Evolutionary conservation across 345 rosid species (phyloP).

Genomic region (Bruguiera gymnorhiza): DNA sequence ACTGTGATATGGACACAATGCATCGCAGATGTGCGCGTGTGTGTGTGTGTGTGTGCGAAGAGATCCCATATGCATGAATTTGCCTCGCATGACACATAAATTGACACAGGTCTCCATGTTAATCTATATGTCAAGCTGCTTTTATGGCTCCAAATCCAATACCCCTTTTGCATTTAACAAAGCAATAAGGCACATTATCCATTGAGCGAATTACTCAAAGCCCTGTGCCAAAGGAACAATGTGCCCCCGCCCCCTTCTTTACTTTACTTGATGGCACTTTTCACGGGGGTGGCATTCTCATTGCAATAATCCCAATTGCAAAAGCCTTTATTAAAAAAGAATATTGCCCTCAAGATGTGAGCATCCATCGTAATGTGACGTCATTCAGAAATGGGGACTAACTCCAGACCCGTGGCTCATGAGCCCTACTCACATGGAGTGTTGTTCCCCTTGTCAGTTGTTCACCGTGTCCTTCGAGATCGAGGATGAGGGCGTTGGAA

Average conservation of each 20-base stretch:
- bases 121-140: not conserved
- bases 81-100: no score
- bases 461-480: not conserved
- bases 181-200: slow-evolving; percentile 11
- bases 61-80: no score
- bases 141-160: slow-evolving; percentile 22
- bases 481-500: not conserved
- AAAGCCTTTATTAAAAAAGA: not conserved
- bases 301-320: not conserved
- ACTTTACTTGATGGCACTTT: slow-evolving; percentile 1
- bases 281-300: not conserved
- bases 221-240: slow-evolving; percentile 16
- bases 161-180: not conserved
- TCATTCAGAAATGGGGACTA: not conserved
- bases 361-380: not conserved
- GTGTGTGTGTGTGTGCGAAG: no score
- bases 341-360: not conserved
- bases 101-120: not conserved
- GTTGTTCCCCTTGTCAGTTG: slow-evolving; percentile 11
- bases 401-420: not conserved
- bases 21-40: no score
- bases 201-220: slow-evolving; percentile 8
- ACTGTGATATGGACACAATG: no score
- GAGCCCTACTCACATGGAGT: slow-evolving; percentile 13
- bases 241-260: not conserved